phyloP scores from a whole-genome alignment of 768 basidiomycete species.

The Cantharellus anzutake region DNA sequence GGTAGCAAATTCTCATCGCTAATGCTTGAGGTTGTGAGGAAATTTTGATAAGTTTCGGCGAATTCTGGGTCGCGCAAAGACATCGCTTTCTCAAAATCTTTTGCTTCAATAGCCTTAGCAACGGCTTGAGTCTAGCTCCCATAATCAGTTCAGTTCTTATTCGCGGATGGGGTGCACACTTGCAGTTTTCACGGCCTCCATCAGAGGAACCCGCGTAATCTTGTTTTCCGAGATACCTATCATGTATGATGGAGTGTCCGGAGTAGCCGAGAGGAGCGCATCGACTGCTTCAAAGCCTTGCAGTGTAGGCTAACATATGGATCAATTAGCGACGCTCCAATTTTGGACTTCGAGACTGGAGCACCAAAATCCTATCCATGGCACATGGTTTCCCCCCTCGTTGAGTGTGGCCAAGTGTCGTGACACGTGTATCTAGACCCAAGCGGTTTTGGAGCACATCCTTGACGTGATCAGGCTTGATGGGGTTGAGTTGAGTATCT shows the following conservation, averaged over 20 bases:
- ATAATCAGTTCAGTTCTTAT: conserved; percentile 1
- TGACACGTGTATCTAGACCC: conserved; percentile 88
- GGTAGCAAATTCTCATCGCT: neutral
- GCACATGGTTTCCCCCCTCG: conserved; percentile 90
- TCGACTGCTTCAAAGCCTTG: conserved; percentile 91
- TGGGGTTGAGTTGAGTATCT: conserved; percentile 76
- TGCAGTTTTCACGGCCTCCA: conserved; percentile 87
- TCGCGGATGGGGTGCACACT: neutral
- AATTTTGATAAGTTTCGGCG: conserved; percentile 69
- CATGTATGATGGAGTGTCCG: conserved; percentile 90
- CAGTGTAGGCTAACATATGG: conserved; percentile 55
- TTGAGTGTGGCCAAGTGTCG: conserved; percentile 92
- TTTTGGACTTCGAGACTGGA: neutral
- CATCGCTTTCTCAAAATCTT: conserved; percentile 78
- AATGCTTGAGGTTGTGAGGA: conserved; percentile 40
- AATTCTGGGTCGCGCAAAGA: conserved; percentile 85
- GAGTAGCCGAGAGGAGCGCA: conserved; percentile 66
- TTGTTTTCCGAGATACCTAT: conserved; percentile 94
- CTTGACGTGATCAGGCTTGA: conserved; percentile 80
- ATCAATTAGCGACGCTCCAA: neutral
- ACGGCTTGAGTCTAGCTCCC: conserved; percentile 64
- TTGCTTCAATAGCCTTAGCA: conserved; percentile 56
- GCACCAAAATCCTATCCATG: conserved; percentile 74
- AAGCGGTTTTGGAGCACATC: conserved; percentile 70
- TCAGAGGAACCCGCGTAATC: conserved; percentile 73